These are phyloP conservation scores for Backusella tarrabulga DNA, from an alignment of 192 early-diverging fungal species.

Conservation along the genomic window DNA sequence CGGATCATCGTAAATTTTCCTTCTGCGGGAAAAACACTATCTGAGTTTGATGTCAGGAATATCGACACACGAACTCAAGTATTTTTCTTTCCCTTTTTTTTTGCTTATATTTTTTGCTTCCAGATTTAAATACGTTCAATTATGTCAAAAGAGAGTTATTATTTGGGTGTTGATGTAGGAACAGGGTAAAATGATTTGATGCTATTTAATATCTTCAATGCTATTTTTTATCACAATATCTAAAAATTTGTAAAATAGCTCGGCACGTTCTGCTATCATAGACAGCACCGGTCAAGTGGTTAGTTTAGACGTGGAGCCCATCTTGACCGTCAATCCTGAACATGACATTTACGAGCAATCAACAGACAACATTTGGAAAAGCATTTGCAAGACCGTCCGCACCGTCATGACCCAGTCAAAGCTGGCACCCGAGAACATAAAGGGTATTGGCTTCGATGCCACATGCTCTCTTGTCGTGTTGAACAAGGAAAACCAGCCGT, in stretches of 20 bases:
- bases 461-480: slow-evolving; percentile 72
- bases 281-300: slow-evolving; percentile 45
- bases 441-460: slow-evolving; percentile 76
- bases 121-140: not conserved
- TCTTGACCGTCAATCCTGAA: slow-evolving; percentile 43
- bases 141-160: slow-evolving; percentile 27
- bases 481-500: slow-evolving; percentile 43
- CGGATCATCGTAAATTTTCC: not conserved
- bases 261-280: slow-evolving; percentile 54
- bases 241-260: slow-evolving; percentile 16
- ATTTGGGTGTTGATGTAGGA: slow-evolving; percentile 62
- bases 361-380: slow-evolving; percentile 65
- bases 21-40: not conserved
- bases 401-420: slow-evolving; percentile 34
- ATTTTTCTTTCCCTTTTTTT: not conserved
- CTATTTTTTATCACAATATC: not conserved
- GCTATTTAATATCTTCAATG: not conserved
- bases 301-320: slow-evolving; percentile 43
- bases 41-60: not conserved
- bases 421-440: slow-evolving; percentile 36
- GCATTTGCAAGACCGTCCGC: slow-evolving; percentile 45
- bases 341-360: slow-evolving; percentile 67
- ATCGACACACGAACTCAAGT: not conserved
- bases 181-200: slow-evolving; percentile 34
- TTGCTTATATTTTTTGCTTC: not conserved